Evolutionary conservation across 2,329 filamentous ascomycete genomes (phyloP), one percentile per base, ranked within the genome.

Genomic region (Parafenestella ontariensis): DNA sequence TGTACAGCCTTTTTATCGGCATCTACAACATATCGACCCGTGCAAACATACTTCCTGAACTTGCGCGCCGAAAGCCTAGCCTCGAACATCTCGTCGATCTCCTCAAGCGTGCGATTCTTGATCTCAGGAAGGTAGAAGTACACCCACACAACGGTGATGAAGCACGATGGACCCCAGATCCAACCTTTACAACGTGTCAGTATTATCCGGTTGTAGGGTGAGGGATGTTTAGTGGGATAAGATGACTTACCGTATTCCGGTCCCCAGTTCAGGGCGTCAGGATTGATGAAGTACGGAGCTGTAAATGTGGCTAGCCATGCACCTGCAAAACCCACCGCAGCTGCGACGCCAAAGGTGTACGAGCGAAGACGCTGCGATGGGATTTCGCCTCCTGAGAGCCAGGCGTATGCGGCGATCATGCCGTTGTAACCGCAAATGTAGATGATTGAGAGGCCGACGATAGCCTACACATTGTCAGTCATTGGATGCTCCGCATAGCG

Each of bases 271-370:
- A 87, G 70, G 0, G 81, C 74, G 20, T 77, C 70, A 0, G 81
- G 81, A 58, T 86, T 86, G 71, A 87, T 86, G 59, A 87, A 86
- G 62, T 86, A 85, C 0, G 83, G 84, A 0, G 83, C 82, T 0
- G 83, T 73, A 59, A 86, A 86, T 0, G 82, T 85, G 0, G 82
- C 81, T 7, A 83, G 75, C 83, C 83, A 85, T 18, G 83, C 83
- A 1, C 81, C 79, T 9, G 85, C 73, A 68, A 86, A 86, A 0
- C 80, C 83, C 20, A 85, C 69, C 0, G 82, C 80, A 0, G 82
- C 79, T 0, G 83, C 83, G 1, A 76, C 62, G 39, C 84, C 83
- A 48, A 86, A 86, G 0, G 83, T 86, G 59, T 85, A 83, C 0
- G 81, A 83, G 3, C 84, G 80, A 6, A 86, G 76, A 5, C 83